Evolutionary conservation across 2,329 filamentous ascomycete species (phyloP).

Genomic region (Endothia cerciana): DNA sequence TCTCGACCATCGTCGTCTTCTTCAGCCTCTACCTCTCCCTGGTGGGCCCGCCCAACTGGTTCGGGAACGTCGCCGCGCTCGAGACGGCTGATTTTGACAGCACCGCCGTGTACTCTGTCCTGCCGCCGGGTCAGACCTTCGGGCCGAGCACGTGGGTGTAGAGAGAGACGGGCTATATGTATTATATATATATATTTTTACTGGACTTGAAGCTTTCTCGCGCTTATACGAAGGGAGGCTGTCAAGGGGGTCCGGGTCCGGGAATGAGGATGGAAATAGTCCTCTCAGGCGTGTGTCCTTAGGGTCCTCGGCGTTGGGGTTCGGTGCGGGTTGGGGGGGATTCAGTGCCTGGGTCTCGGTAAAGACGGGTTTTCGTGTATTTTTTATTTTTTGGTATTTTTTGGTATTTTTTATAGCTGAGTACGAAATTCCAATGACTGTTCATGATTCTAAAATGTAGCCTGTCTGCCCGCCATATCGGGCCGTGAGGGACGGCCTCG

Average conservation of each 20-base stretch:
- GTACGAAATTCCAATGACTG: neutral
- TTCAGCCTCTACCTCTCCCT: conserved; percentile 66
- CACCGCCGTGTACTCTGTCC: conserved; percentile 47
- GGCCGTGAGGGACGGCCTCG: neutral
- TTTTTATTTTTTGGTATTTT: too few relatives aligned
- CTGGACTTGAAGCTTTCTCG: neutral
- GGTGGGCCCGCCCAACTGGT: conserved; percentile 62
- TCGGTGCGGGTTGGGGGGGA: neutral
- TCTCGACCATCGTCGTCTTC: conserved; percentile 72
- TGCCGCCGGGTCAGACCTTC: conserved; percentile 52
- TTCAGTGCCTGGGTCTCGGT: neutral
- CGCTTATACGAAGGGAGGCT: neutral
- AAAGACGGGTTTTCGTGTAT: neutral
- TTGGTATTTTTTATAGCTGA: neutral
- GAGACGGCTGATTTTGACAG: conserved; percentile 51
- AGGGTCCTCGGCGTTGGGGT: neutral
- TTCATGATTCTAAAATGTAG: neutral
- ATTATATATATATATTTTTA: neutral
- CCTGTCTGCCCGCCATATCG: neutral
- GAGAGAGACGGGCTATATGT: neutral
- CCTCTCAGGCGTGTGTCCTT: neutral
- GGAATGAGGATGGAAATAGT: too few relatives aligned
- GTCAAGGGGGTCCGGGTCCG: too few relatives aligned
- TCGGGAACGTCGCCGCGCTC: conserved; percentile 57
- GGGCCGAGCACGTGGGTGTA: conserved; percentile 55